Percentiles rank a stretch among this genome's conserved stretches.
Conservation (phyloP, 2,329 filamentous ascomycete species). For the Ceratocystis huliohia region DNA sequence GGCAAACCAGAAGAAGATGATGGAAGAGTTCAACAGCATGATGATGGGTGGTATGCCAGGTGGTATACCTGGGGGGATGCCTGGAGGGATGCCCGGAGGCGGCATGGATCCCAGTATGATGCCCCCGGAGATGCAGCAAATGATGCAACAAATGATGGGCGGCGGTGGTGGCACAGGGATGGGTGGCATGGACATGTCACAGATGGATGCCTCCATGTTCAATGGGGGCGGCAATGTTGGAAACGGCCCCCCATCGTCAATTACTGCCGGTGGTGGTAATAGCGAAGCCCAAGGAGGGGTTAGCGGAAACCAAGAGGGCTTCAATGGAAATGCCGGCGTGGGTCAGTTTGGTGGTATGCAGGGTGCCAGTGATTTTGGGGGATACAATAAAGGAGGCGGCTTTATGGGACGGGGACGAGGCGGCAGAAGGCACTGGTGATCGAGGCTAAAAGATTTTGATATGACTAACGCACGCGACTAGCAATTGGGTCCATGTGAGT, state of each 20-base stretch:
- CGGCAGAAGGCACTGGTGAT: conserved; percentile 20
- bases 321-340: conserved; percentile 3
- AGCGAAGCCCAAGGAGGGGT: conserved; percentile 26
- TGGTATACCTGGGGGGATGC: conserved; percentile 30
- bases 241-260: not conserved
- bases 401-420: conserved; percentile 18
- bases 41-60: conserved; percentile 46
- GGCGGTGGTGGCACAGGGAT: conserved; percentile 12
- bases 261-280: conserved; percentile 34
- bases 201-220: conserved; percentile 49
- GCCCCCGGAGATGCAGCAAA: conserved; percentile 51
- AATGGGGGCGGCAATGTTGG: not conserved
- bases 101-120: conserved; percentile 45
- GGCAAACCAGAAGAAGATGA: conserved; percentile 63
- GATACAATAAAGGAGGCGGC: conserved; percentile 17
- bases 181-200: conserved; percentile 50
- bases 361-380: conserved; percentile 15
- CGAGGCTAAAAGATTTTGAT: not conserved
- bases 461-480: not conserved
- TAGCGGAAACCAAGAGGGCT: conserved; percentile 26
- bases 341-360: conserved; percentile 18
- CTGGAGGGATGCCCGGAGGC: conserved; percentile 27
- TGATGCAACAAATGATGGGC: conserved; percentile 60
- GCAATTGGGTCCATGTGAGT: not conserved
- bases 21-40: conserved; percentile 55